Evolutionary conservation across 352 stramenopile genomes (phyloP), one percentile per base, ranked within the genome.

Genomic region (Stramenopiles sp.): DNA sequence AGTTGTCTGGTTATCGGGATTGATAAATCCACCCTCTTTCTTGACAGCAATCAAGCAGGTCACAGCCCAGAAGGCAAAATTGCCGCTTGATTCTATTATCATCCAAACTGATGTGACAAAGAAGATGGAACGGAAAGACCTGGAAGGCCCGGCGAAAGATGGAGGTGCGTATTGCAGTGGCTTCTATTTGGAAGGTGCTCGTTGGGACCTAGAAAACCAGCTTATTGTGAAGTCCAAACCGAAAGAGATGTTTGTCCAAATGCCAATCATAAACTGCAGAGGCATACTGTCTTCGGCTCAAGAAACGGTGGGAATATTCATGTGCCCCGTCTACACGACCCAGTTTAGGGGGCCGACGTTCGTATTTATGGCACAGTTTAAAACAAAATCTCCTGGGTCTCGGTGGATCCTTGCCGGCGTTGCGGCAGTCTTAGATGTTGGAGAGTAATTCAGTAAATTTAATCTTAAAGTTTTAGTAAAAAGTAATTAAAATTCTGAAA

Each of bases 221-320:
- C 92, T 88, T 30, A 89, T 98, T 48, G 91, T 97, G 77, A 94
- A 93, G 35, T 96, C 87, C 25, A 85, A 92, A 74, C 94, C 94
- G 6, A 97, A 97, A 80, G 94, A 98, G 79, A 98, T 99, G 91
- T 98, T 97, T 78, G 97, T 84, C 43, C 74, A 84, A 31, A 96
- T 98, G 91, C 94, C 94, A 30, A 88, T 98, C 69, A 96, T 99
- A 80, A 96, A 97, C 80, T 94, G 96, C 79, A 96, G 95, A 79
- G 94, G 93, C 33, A 90, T 98, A 4, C 87, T 90, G 0, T 81
- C 87, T 1, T 93, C 97, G 76, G 86, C 94, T 0, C 93, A 98
- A 69, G 74, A 93, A 35, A 96, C 80, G n/a, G 76, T 94, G 73
- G 92, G 91, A 0, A 85, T 96, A 32, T 98, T 95, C 80, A 76